Conservation (phyloP, 495 filamentous ascomycete species). For the Halenospora varia region DNA sequence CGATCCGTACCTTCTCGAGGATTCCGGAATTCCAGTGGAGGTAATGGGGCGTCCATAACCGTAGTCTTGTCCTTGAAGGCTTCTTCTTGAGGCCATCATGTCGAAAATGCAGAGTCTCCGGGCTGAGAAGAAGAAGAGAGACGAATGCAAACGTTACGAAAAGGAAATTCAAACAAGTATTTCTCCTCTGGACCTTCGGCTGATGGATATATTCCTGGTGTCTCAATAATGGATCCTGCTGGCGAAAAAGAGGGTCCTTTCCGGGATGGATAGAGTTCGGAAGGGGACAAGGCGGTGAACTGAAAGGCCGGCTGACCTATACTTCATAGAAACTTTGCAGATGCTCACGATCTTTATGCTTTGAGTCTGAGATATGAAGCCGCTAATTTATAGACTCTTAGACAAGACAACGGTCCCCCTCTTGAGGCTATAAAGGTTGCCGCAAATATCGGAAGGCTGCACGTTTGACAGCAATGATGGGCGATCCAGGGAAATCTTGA, state of each 20-base stretch:
- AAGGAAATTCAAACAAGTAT: conserved; percentile 17
- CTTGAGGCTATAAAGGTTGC: conserved; percentile 7
- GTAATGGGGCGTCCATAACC: conserved; percentile 15
- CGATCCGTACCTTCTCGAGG: conserved; percentile 23
- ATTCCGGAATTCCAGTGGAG: conserved; percentile 12
- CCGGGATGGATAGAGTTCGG: conserved; percentile 8
- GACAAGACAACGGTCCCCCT: conserved; percentile 7
- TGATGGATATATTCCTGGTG: conserved; percentile 5
- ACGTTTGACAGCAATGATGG: background rate
- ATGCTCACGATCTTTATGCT: conserved; percentile 12
- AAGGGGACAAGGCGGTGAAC: conserved; percentile 14
- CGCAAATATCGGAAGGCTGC: background rate
- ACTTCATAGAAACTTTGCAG: background rate
- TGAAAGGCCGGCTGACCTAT: conserved; percentile 14
- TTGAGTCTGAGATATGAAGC: conserved; percentile 8
- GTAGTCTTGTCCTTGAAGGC: conserved; percentile 22
- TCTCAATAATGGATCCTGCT: conserved; percentile 9
- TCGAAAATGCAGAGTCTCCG: conserved; percentile 10
- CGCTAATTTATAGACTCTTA: conserved; percentile 18
- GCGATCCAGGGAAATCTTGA: conserved; percentile 1
- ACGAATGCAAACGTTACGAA: conserved; percentile 17
- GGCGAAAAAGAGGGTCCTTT: conserved; percentile 11
- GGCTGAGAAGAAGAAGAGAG: conserved; percentile 13
- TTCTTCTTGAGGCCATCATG: conserved; percentile 28
- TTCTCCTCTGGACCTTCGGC: conserved; percentile 5